phyloP scores from a whole-genome alignment of 2,329 filamentous ascomycete species.

The Fusarium lateritium region DNA sequence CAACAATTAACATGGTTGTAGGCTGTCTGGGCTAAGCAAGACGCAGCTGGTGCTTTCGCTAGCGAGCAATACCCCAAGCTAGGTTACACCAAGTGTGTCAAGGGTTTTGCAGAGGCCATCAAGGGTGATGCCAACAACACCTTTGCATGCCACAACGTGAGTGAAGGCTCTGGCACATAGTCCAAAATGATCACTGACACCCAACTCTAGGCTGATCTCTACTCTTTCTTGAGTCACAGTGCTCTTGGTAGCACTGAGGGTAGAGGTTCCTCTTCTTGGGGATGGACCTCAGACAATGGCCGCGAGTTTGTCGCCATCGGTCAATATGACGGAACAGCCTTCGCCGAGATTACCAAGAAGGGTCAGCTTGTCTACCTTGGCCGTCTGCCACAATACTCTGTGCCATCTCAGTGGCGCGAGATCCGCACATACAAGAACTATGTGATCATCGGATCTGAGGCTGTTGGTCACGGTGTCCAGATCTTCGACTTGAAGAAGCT shows the following conservation, averaged over 20 bases:
- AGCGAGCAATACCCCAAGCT: constrained; percentile 56
- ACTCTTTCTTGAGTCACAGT: constrained; percentile 69
- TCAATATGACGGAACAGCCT: constrained; percentile 65
- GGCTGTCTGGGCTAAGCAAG: constrained; percentile 54
- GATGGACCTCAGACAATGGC: constrained; percentile 63
- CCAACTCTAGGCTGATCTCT: constrained; percentile 58
- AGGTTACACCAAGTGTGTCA: constrained; percentile 57
- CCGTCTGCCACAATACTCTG: constrained; percentile 61
- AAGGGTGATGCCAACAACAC: constrained; percentile 63
- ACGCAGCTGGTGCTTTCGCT: constrained; percentile 53
- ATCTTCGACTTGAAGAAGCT: constrained; percentile 74
- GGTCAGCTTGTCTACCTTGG: constrained; percentile 64
- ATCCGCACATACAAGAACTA: constrained; percentile 58
- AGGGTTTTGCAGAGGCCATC: constrained; percentile 61
- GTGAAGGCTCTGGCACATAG: rapidly evolving
- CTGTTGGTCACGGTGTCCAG: constrained; percentile 70
- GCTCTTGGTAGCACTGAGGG: constrained; percentile 63
- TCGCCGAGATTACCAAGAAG: constrained; percentile 62
- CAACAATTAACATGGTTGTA: constrained; percentile 13
- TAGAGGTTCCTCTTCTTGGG: constrained; percentile 60
- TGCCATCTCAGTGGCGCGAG: constrained; percentile 57
- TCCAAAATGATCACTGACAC: rapidly evolving
- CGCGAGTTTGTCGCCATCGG: constrained; percentile 66
- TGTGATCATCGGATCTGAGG: constrained; percentile 60
- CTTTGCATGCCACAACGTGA: constrained; percentile 63